Percentiles rank a stretch among this genome's conserved stretches.
These are phyloP conservation scores for Tulasnella sp. DNA, from an alignment of 768 basidiomycete species.

Conservation along the genomic window DNA sequence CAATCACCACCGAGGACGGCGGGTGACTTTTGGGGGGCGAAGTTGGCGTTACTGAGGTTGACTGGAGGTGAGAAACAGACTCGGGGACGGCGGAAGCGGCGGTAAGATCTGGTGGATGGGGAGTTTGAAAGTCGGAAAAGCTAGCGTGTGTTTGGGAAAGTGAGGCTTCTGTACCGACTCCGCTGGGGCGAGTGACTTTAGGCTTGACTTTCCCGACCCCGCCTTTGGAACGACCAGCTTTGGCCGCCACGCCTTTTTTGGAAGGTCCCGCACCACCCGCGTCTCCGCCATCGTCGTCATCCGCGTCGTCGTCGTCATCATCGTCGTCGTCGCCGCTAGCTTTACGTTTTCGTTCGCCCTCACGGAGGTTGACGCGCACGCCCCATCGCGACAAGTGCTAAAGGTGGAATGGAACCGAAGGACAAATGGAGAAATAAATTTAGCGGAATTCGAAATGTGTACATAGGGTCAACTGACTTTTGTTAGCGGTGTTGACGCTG, in stretches of 20 bases:
- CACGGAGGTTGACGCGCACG: slow-evolving; percentile 47
- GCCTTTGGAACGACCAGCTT: background rate
- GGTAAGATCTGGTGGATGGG: background rate
- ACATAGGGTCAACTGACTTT: slow-evolving; percentile 33
- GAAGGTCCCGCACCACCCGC: background rate
- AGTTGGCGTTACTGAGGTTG: background rate
- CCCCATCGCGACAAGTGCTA: slow-evolving; percentile 39
- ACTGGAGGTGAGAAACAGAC: background rate
- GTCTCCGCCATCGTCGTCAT: slow-evolving; percentile 6
- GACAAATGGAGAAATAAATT: background rate
- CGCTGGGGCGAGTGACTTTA: background rate
- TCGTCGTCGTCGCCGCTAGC: background rate
- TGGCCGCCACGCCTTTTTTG: background rate
- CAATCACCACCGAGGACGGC: background rate
- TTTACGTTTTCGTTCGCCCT: slow-evolving; percentile 43
- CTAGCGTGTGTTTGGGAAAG: background rate
- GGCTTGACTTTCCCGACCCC: background rate
- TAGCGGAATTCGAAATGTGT: background rate
- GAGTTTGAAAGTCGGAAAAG: background rate
- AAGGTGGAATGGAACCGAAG: background rate
- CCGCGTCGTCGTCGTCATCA: slow-evolving; percentile 11
- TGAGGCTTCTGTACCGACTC: background rate
- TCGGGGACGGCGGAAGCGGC: background rate
- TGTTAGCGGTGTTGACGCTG: slow-evolving; percentile 53
- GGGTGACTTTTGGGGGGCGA: background rate